phyloP scores from a whole-genome alignment of 1,284 basidiomycete species.

The Hemileia vastatrix region DNA sequence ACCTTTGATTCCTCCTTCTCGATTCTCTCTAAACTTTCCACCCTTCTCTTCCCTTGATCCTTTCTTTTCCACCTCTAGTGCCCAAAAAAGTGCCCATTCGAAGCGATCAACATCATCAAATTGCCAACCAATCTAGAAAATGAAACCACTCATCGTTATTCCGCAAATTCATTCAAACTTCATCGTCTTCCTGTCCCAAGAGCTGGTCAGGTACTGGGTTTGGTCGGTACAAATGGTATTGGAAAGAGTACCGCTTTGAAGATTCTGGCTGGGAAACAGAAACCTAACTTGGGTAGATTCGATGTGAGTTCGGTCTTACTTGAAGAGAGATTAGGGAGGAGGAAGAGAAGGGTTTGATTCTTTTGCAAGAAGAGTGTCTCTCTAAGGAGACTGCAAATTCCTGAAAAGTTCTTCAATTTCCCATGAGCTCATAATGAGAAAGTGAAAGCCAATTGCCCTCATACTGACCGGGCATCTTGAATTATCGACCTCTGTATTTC shows the following conservation, averaged over 20 bases:
- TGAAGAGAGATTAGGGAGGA: neutral
- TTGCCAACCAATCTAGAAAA: constrained; percentile 43
- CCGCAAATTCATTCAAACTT: constrained; percentile 44
- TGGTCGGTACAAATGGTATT: constrained; percentile 44
- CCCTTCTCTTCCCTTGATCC: too few species aligned
- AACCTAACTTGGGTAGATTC: constrained; percentile 43
- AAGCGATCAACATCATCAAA: constrained; percentile 45
- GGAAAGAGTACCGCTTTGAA: constrained; percentile 44
- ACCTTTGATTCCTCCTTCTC: neutral
- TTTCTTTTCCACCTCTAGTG: constrained; percentile 28
- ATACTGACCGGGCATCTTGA: too few species aligned
- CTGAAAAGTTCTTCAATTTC: neutral
- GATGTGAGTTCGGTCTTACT: constrained; percentile 27
- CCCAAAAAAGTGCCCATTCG: constrained; percentile 44
- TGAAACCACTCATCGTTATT: constrained; percentile 44
- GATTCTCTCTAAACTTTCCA: neutral
- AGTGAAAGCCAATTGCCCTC: too few species aligned
- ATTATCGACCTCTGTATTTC: neutral
- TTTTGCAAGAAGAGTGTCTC: too few species aligned
- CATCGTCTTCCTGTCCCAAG: constrained; percentile 41
- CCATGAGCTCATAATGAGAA: neutral
- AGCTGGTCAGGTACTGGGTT: constrained; percentile 42
- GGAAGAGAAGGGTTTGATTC: too few species aligned
- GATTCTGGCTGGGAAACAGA: constrained; percentile 43
- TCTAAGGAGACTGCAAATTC: neutral